Base-by-base conservation (phyloP, 176 grass and related monocot genomes). In the Lolium multiflorum region DNA sequence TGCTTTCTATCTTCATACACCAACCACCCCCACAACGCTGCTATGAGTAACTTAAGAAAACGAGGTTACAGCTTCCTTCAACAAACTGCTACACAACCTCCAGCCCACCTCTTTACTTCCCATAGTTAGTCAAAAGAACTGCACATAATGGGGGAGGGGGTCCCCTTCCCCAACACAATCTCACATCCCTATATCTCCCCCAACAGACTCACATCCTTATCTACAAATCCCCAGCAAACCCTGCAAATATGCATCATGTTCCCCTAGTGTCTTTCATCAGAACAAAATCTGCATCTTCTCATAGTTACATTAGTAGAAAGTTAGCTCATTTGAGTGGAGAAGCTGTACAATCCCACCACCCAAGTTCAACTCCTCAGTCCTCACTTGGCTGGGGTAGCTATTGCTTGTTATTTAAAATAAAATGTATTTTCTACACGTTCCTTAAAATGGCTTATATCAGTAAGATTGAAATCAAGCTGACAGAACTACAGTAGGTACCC, bases 381-480 rank as follows among this genome's bases (percentile, higher is more conserved):
- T 66, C 26, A 66, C 60, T 26, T 63, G 60, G 70, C 5, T 73
- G 43, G 41, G 70, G 70, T 25, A 49, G 11, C 71, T 74, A 74
- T 49, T 49, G 21, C 71, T 4, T 51, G 22, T 51, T 51, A 74
- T 74, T 49, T 5, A 74, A 47, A 74, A 16, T 74, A 74, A 51
- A 74, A 51, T 49, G 41, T 18, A 80, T 80, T 64, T 81, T 5
- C 71, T 74, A 65, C 48, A 82, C 38, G 28, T 39, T 14, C 51
- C 64, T 75, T 22, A 65, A 9, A 50, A 16, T 74, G 71, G 13
- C 46, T 74, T 59, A 46, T 4, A 78, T n/a, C 46, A 82, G 57
- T 28, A 28, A 90, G 47, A 74, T 28, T 39, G 52, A 57, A 66
- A 43, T 31, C 24, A 60, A 84, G 81, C 43, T 60, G 28, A 83